phyloP scores from a whole-genome alignment of 106 monocot species.

The Acanthochlamys bracteata region DNA sequence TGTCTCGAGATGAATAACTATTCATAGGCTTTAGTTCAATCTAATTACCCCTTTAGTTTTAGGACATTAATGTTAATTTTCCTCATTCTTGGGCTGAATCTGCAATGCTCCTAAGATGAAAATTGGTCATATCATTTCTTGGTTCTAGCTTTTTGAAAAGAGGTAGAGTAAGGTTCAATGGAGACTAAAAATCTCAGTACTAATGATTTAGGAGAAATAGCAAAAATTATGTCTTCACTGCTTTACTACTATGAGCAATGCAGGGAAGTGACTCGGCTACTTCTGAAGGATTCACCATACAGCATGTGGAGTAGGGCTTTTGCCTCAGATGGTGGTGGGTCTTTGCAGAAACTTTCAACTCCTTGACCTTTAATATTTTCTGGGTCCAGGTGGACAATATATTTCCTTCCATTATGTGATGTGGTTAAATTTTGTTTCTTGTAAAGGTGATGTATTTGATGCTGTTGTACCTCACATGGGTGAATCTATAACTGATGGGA shows the following conservation, averaged over 20 bases:
- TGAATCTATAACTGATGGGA: conserved; percentile 98
- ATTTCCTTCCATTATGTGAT: background rate
- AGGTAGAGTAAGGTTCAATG: too few species aligned
- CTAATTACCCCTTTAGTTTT: too few species aligned
- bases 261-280: conserved; percentile 34
- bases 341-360: background rate
- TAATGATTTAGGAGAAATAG: too few species aligned
- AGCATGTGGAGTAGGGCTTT: conserved; percentile 57
- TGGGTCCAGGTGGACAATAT: background rate
- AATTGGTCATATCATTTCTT: too few species aligned
- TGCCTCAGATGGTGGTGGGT: conserved; percentile 65
- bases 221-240: background rate
- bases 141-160: too few species aligned
- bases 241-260: conserved; percentile 10
- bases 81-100: too few species aligned
- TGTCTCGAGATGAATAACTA: background rate
- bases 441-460: conserved; percentile 61
- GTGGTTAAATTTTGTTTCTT: background rate
- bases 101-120: too few species aligned
- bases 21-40: background rate
- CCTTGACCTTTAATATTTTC: background rate
- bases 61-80: too few species aligned
- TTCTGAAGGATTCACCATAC: conserved; percentile 36
- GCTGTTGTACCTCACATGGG: conserved; percentile 96
- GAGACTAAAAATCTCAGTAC: too few species aligned